phyloP scores from a whole-genome alignment of 441 rosid species.

The Capsella rubella region DNA sequence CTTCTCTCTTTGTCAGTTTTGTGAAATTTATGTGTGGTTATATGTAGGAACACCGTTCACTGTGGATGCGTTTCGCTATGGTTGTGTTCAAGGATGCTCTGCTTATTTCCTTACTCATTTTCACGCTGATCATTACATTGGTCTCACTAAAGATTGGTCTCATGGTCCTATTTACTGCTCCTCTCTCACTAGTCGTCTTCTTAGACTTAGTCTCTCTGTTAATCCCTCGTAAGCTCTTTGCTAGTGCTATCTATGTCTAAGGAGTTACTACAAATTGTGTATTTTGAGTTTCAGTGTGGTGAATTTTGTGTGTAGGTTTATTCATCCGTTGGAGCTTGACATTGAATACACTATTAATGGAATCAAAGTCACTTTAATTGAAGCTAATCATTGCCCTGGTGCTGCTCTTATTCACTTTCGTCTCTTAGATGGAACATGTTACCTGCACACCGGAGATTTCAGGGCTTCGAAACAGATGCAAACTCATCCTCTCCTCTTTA shows the following conservation, averaged over 20 bases:
- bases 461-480: constrained; percentile 78
- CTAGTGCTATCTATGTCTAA: neutral
- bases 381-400: constrained; percentile 90
- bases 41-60: constrained; percentile 69
- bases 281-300: constrained; percentile 11
- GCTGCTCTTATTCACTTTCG: constrained; percentile 74
- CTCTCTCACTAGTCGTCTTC: constrained; percentile 73
- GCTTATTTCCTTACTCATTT: constrained; percentile 87
- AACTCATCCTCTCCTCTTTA: constrained; percentile 58
- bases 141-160: constrained; percentile 75
- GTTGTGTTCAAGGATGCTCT: constrained; percentile 62
- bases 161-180: constrained; percentile 78
- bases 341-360: constrained; percentile 60
- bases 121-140: constrained; percentile 82
- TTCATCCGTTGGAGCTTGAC: constrained; percentile 63
- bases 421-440: constrained; percentile 63
- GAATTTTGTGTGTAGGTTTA: constrained; percentile 50
- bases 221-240: constrained; percentile 55
- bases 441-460: constrained; percentile 89
- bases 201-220: constrained; percentile 65
- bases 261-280: constrained; percentile 4
- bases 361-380: constrained; percentile 65
- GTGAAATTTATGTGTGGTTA: neutral
- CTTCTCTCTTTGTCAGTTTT: constrained; percentile 20
- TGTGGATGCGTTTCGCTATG: constrained; percentile 87